Percentiles rank a stretch among this genome's conserved stretches.
Evolutionary conservation across 2,329 filamentous ascomycete species (phyloP).

Genomic region (Lecanicillium sp.): DNA sequence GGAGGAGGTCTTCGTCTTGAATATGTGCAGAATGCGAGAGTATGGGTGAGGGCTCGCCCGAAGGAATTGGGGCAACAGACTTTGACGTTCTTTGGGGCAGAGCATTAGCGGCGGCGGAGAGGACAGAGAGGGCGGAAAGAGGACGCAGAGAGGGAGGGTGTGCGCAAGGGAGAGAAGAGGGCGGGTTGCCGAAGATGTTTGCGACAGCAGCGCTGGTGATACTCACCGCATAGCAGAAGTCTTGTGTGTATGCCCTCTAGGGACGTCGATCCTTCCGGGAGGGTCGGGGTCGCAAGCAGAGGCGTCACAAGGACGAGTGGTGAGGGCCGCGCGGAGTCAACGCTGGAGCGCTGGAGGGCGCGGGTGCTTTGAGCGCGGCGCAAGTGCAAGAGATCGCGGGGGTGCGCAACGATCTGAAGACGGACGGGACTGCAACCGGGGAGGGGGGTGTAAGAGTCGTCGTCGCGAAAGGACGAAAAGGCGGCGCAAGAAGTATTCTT

Average conservation of each 20-base stretch:
- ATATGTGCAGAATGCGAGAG: neutral
- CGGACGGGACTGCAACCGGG: slow-evolving; percentile 1
- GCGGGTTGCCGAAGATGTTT: slow-evolving; percentile 11
- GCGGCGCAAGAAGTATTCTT: slow-evolving; percentile 10
- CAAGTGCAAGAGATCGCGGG: slow-evolving; percentile 4
- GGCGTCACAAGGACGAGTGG: slow-evolving; percentile 10
- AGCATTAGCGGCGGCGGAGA: slow-evolving; percentile 8
- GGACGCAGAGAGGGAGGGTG: neutral
- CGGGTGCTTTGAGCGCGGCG: slow-evolving; percentile 3
- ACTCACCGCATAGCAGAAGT: slow-evolving; percentile 41
- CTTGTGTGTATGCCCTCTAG: slow-evolving; percentile 9
- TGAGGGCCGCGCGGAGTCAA: slow-evolving; percentile 4
- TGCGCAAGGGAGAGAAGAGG: slow-evolving; percentile 14
- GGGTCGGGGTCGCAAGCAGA: slow-evolving; percentile 12
- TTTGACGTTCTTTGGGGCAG: slow-evolving; percentile 4
- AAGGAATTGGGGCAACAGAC: slow-evolving; percentile 10
- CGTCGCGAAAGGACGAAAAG: slow-evolving; percentile 1
- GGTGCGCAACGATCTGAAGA: neutral
- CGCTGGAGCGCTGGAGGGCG: slow-evolving; percentile 6
- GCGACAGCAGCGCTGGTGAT: slow-evolving; percentile 17
- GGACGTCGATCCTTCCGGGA: slow-evolving; percentile 13
- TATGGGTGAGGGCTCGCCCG: slow-evolving; percentile 12
- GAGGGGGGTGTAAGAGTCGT: neutral
- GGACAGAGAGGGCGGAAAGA: neutral
- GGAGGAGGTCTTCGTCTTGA: slow-evolving; percentile 4